Conservation (phyloP, 768 basidiomycete species). For the Phylloporus sp. region DNA sequence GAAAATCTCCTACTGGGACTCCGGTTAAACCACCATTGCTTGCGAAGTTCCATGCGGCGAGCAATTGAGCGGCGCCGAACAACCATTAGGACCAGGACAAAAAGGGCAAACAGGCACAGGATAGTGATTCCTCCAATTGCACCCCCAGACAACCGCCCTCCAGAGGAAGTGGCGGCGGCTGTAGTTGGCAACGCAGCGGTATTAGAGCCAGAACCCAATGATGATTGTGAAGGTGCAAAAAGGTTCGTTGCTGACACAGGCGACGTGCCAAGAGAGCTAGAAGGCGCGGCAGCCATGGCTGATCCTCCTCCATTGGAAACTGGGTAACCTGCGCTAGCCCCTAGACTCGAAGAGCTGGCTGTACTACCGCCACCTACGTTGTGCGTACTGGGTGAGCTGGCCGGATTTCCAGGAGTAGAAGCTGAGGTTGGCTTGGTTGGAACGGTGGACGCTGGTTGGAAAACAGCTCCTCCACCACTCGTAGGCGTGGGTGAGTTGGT, state of each 20-base stretch:
- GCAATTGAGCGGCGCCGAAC: conserved; percentile 45
- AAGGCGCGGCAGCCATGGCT: background rate
- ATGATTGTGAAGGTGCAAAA: conserved; percentile 5
- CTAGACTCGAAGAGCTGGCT: background rate
- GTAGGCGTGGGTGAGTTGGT: background rate
- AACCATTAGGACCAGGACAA: conserved; percentile 38
- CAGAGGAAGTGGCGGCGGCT: conserved; percentile 9
- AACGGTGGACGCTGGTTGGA: background rate
- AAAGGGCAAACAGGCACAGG: conserved; percentile 27
- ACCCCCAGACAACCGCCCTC: conserved; percentile 37
- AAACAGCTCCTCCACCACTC: background rate
- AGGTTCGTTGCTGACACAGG: background rate
- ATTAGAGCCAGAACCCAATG: conserved; percentile 4
- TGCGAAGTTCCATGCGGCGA: conserved; percentile 41
- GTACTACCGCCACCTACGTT: background rate
- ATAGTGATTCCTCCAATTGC: conserved; percentile 46
- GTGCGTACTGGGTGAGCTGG: background rate
- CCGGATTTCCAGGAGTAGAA: background rate
- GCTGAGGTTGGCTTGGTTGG: background rate
- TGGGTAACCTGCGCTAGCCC: background rate
- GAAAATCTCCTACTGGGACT: conserved; percentile 7
- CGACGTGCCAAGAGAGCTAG: background rate
- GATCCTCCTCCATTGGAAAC: background rate
- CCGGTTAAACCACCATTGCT: conserved; percentile 43
- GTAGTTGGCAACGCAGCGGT: conserved; percentile 16